A percentile compares a stretch with the other conserved stretches of the same genome.
Conservation (phyloP, 805 yeast genomes). For the Ogataea parapolymorpha region DNA sequence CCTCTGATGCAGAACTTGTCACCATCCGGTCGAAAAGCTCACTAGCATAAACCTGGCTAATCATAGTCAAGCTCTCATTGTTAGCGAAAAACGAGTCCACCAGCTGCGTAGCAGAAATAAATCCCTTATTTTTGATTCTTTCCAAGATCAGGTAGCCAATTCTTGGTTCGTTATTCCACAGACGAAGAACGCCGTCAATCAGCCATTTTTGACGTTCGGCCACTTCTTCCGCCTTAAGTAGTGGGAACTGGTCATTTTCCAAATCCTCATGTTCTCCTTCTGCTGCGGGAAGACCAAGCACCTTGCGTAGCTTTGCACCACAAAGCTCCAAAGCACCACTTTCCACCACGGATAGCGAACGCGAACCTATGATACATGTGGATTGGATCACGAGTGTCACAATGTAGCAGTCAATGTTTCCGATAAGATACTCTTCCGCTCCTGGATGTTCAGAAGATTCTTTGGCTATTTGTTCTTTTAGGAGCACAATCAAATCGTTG, state of each 20-base stretch:
- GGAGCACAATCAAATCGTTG: conserved; percentile 22
- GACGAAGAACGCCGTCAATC: conserved; percentile 54
- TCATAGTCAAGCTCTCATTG: conserved; percentile 32
- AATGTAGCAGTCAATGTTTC: conserved; percentile 39
- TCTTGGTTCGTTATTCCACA: conserved; percentile 65
- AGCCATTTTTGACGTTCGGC: conserved; percentile 40
- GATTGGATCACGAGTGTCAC: conserved; percentile 65
- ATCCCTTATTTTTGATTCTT: conserved; percentile 43
- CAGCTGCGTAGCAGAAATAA: conserved; percentile 41
- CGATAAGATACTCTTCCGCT: conserved; percentile 14
- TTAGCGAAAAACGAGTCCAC: conserved; percentile 40
- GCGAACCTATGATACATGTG: conserved; percentile 77
- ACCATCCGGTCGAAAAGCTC: conserved; percentile 35
- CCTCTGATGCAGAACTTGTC: conserved; percentile 13
- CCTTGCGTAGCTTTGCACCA: conserved; percentile 26
- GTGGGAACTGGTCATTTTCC: conserved; percentile 22
- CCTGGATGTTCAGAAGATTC: conserved; percentile 5
- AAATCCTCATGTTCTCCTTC: conserved; percentile 14
- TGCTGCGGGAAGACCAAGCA: conserved; percentile 23
- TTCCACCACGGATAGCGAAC: conserved; percentile 78
- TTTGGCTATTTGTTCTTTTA: conserved; percentile 20
- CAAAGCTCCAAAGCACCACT: conserved; percentile 40
- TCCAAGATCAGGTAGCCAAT: conserved; percentile 60
- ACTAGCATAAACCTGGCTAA: conserved; percentile 43
- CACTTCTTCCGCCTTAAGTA: conserved; percentile 25